phyloP scores from a whole-genome alignment of 139 green algal genomes.

The Dunaliella primolecta region DNA sequence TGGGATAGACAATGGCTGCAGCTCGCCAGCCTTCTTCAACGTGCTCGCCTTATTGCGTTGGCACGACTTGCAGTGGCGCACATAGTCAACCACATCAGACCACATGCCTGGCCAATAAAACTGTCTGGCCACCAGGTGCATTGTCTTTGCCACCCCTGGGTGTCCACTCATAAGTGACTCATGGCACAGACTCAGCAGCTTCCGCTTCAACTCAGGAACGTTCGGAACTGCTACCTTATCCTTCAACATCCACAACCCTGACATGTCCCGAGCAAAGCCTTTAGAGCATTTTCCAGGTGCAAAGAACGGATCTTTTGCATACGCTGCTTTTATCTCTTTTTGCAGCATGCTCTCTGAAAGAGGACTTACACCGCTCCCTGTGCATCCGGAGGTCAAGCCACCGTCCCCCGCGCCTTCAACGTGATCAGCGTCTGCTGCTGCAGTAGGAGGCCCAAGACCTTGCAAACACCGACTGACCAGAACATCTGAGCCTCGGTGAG shows the following conservation, averaged over 20 bases:
- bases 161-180: slow-evolving; percentile 1
- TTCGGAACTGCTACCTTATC: not conserved
- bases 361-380: not conserved
- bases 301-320: not conserved
- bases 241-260: not conserved
- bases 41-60: slow-evolving; percentile 36
- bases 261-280: not conserved
- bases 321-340: not conserved
- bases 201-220: not conserved
- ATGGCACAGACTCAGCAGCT: not conserved
- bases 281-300: not conserved
- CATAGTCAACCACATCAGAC: slow-evolving; percentile 9
- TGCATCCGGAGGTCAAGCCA: no score
- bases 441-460: not conserved
- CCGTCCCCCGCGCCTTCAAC: not conserved
- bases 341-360: not conserved
- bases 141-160: not conserved
- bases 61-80: slow-evolving; percentile 29
- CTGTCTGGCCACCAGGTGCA: not conserved
- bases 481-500: no score
- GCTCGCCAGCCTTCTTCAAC: not conserved
- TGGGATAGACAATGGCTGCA: slow-evolving; percentile 29
- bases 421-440: not conserved
- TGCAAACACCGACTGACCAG: no score
- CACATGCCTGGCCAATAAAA: slow-evolving; percentile 30